phyloP scores from a whole-genome alignment of 2,329 filamentous ascomycete species.

The Parascedosporium putredinis region DNA sequence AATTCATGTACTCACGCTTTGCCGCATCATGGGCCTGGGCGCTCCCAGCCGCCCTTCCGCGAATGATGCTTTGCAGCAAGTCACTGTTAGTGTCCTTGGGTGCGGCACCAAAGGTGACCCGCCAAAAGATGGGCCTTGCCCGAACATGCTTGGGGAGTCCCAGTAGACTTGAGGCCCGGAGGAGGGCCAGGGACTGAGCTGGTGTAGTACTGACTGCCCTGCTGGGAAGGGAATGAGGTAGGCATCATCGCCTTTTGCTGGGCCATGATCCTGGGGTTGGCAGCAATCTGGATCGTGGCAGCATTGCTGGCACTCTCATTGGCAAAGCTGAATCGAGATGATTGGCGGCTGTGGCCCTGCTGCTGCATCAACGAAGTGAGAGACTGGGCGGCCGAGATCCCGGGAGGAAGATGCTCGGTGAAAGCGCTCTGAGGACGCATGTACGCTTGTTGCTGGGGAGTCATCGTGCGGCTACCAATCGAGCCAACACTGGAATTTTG shows the following conservation, averaged over 20 bases:
- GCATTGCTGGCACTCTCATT: constrained; percentile 51
- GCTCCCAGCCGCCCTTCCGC: constrained; percentile 56
- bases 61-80: constrained; percentile 72
- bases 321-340: constrained; percentile 79
- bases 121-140: constrained; percentile 77
- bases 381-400: constrained; percentile 37
- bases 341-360: constrained; percentile 67
- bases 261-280: constrained; percentile 70
- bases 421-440: constrained; percentile 54
- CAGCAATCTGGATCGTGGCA: constrained; percentile 62
- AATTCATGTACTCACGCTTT: constrained; percentile 98
- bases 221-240: constrained; percentile 46
- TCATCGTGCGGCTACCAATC: constrained; percentile 59
- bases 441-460: constrained; percentile 66
- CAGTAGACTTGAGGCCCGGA: constrained; percentile 87
- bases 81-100: constrained; percentile 58
- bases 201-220: constrained; percentile 65
- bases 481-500: constrained; percentile 38
- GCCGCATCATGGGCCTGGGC: constrained; percentile 69
- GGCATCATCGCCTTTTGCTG: constrained; percentile 86
- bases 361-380: constrained; percentile 42
- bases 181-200: constrained; percentile 85
- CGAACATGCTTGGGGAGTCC: constrained; percentile 90
- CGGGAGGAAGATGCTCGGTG: constrained; percentile 49
- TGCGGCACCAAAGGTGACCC: constrained; percentile 56